Conservation (phyloP, 805 yeast species). For the Cyberlindnera maritima region DNA sequence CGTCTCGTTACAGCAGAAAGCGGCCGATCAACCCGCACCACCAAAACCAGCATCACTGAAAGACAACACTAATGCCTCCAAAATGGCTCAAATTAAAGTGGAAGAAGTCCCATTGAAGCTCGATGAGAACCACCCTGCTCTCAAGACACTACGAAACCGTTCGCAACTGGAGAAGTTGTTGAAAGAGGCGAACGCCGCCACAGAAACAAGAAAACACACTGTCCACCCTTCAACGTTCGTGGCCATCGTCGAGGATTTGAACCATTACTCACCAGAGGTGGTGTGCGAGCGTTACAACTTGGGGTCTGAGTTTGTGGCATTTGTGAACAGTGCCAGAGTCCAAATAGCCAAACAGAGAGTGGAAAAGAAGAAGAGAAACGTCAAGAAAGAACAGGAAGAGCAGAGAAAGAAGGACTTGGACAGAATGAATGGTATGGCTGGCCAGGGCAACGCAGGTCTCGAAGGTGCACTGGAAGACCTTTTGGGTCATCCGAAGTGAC, state of each 20-base stretch:
- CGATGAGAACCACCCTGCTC: conserved; percentile 22
- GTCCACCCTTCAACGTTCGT: conserved; percentile 20
- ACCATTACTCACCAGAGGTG: conserved; percentile 14
- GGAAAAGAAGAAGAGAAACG: conserved; percentile 1
- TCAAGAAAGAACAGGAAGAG: conserved; percentile 8
- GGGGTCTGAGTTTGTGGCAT: background rate
- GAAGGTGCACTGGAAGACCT: conserved; percentile 19
- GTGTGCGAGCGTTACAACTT: conserved; percentile 16
- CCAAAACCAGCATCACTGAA: background rate
- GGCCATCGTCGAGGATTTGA: conserved; percentile 21
- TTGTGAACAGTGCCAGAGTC: background rate
- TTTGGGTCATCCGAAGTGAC: conserved; percentile 2
- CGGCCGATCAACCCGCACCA: background rate
- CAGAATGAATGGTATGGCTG: conserved; percentile 19
- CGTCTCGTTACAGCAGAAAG: conserved; percentile 20
- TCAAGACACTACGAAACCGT: conserved; percentile 19
- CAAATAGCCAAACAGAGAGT: conserved; percentile 10
- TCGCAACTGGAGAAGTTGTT: conserved; percentile 11
- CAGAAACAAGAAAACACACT: background rate
- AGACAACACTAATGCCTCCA: conserved; percentile 9
- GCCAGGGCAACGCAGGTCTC: conserved; percentile 9
- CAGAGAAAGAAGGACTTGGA: conserved; percentile 10
- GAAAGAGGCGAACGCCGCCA: conserved; percentile 5
- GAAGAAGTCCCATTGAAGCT: conserved; percentile 20
- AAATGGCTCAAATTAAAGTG: conserved; percentile 19